Conservation (phyloP, 116 monocot genomes). For the Zostera marina region DNA sequence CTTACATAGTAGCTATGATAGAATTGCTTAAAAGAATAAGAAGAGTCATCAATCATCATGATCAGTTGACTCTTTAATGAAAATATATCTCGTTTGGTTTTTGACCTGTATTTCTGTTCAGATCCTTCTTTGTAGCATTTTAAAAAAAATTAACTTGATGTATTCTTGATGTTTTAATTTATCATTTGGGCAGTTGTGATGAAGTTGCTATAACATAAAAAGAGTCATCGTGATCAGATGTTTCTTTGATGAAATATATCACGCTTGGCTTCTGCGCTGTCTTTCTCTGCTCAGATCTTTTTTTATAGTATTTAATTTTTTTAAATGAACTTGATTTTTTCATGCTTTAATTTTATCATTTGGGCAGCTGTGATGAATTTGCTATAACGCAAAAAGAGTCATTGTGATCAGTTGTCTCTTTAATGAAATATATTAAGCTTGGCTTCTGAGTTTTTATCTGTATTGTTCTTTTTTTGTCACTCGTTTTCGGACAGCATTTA, state of each 20-base stretch:
- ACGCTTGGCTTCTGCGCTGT: slow-evolving; percentile 95
- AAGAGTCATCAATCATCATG: not conserved
- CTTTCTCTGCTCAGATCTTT: not conserved
- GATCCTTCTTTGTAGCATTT: too few species aligned
- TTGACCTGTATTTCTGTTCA: not conserved
- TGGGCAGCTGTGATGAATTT: too few species aligned
- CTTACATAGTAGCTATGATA: too few species aligned
- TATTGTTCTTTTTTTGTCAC: too few species aligned
- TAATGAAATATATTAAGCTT: too few species aligned
- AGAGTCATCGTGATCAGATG: not conserved
- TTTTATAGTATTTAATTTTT: too few species aligned
- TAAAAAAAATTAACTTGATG: too few species aligned
- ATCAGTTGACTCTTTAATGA: too few species aligned
- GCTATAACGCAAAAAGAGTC: not conserved
- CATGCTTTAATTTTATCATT: not conserved
- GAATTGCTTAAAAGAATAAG: slow-evolving; percentile 23
- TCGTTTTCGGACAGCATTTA: too few species aligned
- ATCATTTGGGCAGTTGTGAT: slow-evolving; percentile 5
- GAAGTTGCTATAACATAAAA: slow-evolving; percentile 26
- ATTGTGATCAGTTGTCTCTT: too few species aligned
- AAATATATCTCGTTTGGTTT: too few species aligned
- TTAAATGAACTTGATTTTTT: too few species aligned
- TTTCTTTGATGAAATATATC: slow-evolving; percentile 56
- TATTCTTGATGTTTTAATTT: not conserved
- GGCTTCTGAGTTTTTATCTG: not conserved